Evolutionary conservation across 176 grass and related monocot species (phyloP), one percentile per base, ranked within the genome.

Genomic region (Dendrocalamus sinicus): DNA sequence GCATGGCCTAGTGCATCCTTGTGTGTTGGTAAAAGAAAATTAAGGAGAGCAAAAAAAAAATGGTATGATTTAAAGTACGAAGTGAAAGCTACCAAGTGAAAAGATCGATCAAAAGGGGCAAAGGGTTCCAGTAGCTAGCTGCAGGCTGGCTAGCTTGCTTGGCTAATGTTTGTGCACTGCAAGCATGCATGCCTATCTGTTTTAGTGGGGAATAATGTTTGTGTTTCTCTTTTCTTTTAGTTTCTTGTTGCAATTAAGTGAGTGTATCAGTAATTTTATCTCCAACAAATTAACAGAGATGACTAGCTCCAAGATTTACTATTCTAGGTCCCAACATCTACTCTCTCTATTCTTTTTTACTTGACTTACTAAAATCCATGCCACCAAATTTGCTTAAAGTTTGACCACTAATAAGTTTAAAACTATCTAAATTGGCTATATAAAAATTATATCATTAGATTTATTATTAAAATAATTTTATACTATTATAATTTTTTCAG

Each of bases 11-110:
- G 63, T 66, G 63, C 15, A 76, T 41, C 20, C 77, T 80, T 30
- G 75, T 85, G 82, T 80, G 81, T 67, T 75, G 82, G 59, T 85
- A 74, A 85, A 84, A 85, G 57, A 24, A 85, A 79, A 47, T 22
- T 57, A 46, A 55, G 35, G 87, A 55, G 66, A 71, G 64, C 37
- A 52, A 52, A 30, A 82, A 77, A 73, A 82, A 77, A 73, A 58
- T 9, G 55, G 66, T 57, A 47, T 11, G 78, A 59, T 58, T 68
- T 58, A 10, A 50, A 76, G 60, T 55, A 46, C 22, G 32, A 74
- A 74, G 30, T 19, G 72, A 28, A 46, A 35, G 72, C 64, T 67
- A 37, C 30, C 26, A 12, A 65, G 47, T 73, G n/a, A 73, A 59
- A n/a, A n/a, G 55, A 59, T 59, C 54, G 54, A 57, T 57, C 55